phyloP scores from a whole-genome alignment of 305 asterid genomes.

The Fraxinus dipetala region DNA sequence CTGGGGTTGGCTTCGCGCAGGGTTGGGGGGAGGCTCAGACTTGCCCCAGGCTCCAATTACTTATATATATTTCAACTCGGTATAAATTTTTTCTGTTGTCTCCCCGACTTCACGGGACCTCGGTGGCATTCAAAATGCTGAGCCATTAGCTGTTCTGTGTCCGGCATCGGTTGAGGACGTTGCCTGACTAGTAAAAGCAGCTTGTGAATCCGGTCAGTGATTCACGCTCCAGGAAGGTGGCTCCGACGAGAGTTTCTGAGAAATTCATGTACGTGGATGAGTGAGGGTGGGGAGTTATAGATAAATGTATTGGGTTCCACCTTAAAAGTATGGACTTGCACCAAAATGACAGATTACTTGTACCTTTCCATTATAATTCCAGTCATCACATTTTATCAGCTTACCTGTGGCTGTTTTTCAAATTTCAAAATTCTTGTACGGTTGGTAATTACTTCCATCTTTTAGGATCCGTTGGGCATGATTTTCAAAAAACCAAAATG shows the following conservation, averaged over 20 bases:
- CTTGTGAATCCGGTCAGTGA: conserved; percentile 52
- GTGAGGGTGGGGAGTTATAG: conserved; percentile 77
- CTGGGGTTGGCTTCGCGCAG: conserved; percentile 34
- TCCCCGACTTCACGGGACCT: conserved; percentile 30
- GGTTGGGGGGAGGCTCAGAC: too few species aligned
- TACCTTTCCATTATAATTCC: conserved; percentile 40
- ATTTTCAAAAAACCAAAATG: too few species aligned
- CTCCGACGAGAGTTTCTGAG: conserved; percentile 42
- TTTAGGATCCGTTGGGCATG: too few species aligned
- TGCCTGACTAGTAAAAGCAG: conserved; percentile 46
- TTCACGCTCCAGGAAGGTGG: conserved; percentile 29
- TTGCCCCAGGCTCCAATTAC: too few species aligned
- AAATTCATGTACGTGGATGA: conserved; percentile 58
- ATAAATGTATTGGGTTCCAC: conserved; percentile 61
- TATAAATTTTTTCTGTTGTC: too few species aligned
- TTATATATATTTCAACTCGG: too few species aligned
- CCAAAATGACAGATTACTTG: conserved; percentile 83
- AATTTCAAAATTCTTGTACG: too few species aligned
- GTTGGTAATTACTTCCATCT: too few species aligned
- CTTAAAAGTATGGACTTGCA: conserved; percentile 58
- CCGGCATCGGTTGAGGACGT: conserved; percentile 58
- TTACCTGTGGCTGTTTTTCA: too few species aligned
- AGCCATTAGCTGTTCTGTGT: conserved; percentile 61
- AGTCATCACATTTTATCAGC: too few species aligned
- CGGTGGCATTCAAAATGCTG: conserved; percentile 37